Evolutionary conservation across 106 monocot genomes (phyloP), one percentile per base, ranked within the genome.

Genomic region (Dioscorea zingiberensis): DNA sequence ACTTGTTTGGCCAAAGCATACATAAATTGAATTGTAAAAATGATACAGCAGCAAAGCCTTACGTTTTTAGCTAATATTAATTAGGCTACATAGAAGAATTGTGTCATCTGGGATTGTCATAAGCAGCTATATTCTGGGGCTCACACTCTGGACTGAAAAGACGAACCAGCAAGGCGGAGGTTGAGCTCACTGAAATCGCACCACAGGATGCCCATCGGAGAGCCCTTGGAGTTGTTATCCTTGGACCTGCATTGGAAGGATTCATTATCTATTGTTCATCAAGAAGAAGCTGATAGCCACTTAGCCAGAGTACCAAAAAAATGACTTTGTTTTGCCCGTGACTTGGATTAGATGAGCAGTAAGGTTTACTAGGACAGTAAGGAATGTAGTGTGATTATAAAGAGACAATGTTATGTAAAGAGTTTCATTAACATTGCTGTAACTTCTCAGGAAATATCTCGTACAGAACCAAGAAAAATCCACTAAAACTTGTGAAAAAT

Each of bases 71-170:
- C n/a, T n/a, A n/a, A n/a, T n/a, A n/a, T n/a, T n/a, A n/a, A 38
- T 6, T 38, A 8, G 4, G 6, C 0, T 38, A 38, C 0, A 38
- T 38, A 10, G 1, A 6, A 38, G 38, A 38, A 57, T 44, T 18
- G 58, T 21, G 44, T 69, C 62, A 69, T 59, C 45, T 73, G 47
- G 44, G 63, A 26, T 64, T 81, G 70, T 97, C 95, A 69, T 77
- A 97, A 64, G 85, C 91, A 28, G 71, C 88, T 27, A 97, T 84
- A 65, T 97, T 97, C 66, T 97, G 95, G 4, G 91, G 91, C 59
- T 92, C 95, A 69, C 91, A 92, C 73, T 91, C 91, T 10, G 95
- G 91, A 69, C 95, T 91, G 46, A 97, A 84, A 21, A 97, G 88
- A 6, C 81, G 80, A 24, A 97, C 91, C 10, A 97, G 69, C 21